Percentiles rank a stretch among this genome's conserved stretches.
These are phyloP conservation scores for Pochonia chlamydosporia DNA, from an alignment of 2,329 filamentous ascomycete species.

Conservation along the genomic window DNA sequence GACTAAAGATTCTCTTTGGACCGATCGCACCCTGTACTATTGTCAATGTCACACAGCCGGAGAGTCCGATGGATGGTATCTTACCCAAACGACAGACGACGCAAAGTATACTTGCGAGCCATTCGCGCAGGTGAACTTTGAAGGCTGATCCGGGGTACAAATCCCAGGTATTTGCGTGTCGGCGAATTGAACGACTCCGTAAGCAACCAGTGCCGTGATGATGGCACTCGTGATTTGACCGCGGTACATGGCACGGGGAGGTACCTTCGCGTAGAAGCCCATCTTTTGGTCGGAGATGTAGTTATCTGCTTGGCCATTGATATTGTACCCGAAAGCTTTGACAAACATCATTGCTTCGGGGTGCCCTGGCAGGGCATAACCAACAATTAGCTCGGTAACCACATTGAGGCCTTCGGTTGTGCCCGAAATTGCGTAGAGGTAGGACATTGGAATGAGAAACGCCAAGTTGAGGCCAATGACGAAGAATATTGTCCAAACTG, in stretches of 20 bases:
- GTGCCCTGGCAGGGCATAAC: slow-evolving; percentile 26
- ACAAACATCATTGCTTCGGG: slow-evolving; percentile 39
- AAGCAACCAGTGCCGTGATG: slow-evolving; percentile 31
- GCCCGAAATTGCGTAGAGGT: slow-evolving; percentile 35
- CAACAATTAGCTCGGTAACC: slow-evolving; percentile 34
- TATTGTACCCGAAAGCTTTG: slow-evolving; percentile 39
- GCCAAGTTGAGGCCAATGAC: slow-evolving; percentile 30
- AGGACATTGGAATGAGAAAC: slow-evolving; percentile 34
- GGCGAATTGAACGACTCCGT: slow-evolving; percentile 32
- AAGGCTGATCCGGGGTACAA: slow-evolving; percentile 22
- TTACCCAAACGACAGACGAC: slow-evolving; percentile 24
- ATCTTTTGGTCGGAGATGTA: slow-evolving; percentile 30
- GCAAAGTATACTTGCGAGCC: slow-evolving; percentile 27
- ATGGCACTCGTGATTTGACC: slow-evolving; percentile 39
- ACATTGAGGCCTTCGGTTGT: slow-evolving; percentile 42
- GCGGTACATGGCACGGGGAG: slow-evolving; percentile 27
- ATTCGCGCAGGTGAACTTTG: slow-evolving; percentile 25
- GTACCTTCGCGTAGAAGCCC: slow-evolving; percentile 27
- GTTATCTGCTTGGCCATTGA: slow-evolving; percentile 36
- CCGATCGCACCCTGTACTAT: slow-evolving; percentile 16
- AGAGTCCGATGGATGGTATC: neutral
- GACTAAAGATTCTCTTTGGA: slow-evolving; percentile 30
- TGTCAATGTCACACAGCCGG: neutral
- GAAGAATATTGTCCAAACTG: slow-evolving; percentile 24
- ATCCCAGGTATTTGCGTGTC: slow-evolving; percentile 23